phyloP scores from a whole-genome alignment of 2,329 filamentous ascomycete genomes.

The Neospermospora avenae region DNA sequence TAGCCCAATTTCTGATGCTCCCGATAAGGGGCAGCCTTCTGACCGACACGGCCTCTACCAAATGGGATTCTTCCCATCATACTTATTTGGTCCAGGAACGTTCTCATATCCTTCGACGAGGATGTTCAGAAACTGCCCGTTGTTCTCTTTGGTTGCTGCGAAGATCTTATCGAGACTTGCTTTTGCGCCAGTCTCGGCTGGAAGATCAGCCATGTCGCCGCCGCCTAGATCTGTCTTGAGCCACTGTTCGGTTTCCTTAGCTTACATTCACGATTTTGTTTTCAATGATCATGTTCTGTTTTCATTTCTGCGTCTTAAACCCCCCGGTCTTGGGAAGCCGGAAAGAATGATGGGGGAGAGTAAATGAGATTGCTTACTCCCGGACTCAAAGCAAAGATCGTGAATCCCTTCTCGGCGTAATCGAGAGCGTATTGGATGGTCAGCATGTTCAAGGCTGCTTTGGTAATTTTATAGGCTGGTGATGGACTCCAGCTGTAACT shows the following conservation, averaged over 20 bases:
- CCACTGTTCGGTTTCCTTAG: constrained; percentile 34
- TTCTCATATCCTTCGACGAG: constrained; percentile 13
- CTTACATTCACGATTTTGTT: too few species aligned
- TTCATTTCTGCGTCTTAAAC: too few species aligned
- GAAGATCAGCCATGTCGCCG: constrained; percentile 39
- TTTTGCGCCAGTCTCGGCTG: constrained; percentile 38
- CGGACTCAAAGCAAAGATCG: constrained; percentile 41
- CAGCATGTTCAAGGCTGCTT: constrained; percentile 46
- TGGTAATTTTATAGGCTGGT: constrained; percentile 44
- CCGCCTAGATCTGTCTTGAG: constrained; percentile 44
- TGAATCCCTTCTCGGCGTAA: constrained; percentile 41
- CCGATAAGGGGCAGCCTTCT: background rate
- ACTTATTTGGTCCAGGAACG: constrained; percentile 29
- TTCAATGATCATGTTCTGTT: too few species aligned
- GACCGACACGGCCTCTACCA: constrained; percentile 13
- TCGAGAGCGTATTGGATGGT: constrained; percentile 42
- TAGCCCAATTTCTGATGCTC: background rate
- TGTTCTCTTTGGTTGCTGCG: constrained; percentile 37
- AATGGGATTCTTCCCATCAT: constrained; percentile 33
- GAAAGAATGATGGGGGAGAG: background rate
- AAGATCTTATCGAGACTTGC: constrained; percentile 43
- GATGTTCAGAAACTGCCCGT: constrained; percentile 46
- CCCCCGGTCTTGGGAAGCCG: too few species aligned
- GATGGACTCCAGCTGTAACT: constrained; percentile 39
- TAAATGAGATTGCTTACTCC: constrained; percentile 38